Evolutionary conservation across 2,329 filamentous ascomycete species (phyloP), one percentile per base, ranked within the genome.

Genomic region (Trichoderma koningiopsis): DNA sequence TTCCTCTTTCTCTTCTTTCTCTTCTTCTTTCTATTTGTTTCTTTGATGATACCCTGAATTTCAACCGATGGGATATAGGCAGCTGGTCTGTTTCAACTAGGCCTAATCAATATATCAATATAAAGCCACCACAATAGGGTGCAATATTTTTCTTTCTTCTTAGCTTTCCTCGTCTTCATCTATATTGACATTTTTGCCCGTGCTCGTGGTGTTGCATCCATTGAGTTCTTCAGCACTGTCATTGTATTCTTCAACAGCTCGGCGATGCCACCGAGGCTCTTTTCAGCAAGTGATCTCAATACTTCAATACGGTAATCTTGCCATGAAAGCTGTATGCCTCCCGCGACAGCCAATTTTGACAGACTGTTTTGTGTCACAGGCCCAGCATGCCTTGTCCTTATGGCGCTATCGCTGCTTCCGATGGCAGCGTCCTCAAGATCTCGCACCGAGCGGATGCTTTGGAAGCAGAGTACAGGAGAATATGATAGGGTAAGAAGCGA

Each of bases 181-280:
- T 49, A 49, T 0, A 24, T 33, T 19, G 70, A 69, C 19, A 70
- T 43, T n/a, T 71, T 73, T 31, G 72, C 73, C 49, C 70, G 73
- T 37, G 72, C 71, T 60, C 67, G 71, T 68, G 72, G 49, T 58
- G 72, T 77, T 27, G 75, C 76, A 37, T 80, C 77, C 74, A 79
- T 80, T 40, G 80, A 79, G 70, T 82, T 86, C 79, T 88, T 89
- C 73, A 95, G 79, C 62, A 90, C 88, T 77, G 91, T 93, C 87
- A 96, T 93, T 1, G 92, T 94, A 74, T 89, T 92, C 78, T 91
- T 91, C 85, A 96, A 90, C 74, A 96, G 80, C 72, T 90, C 85
- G 19, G 87, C 86, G 35, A 95, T 84, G 0, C 93, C 93, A 13
- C 78, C 80, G 57, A 91, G 84, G 0, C 91, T 91, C 65, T 85